Conservation (phyloP, 2,329 filamentous ascomycete genomes). For the Magnaporthiopsis incrustans region DNA sequence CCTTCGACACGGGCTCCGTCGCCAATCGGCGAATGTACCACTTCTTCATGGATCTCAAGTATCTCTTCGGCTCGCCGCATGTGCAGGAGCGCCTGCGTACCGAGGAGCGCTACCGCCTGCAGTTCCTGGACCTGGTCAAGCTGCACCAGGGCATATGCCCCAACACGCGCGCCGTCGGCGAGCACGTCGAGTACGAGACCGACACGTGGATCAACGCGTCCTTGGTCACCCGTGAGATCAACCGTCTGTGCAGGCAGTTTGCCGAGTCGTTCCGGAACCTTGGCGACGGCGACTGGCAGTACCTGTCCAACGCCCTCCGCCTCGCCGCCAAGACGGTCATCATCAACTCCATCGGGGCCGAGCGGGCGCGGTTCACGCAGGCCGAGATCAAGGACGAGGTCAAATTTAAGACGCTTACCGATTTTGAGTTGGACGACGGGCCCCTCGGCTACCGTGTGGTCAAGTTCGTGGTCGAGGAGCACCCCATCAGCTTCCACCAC, state of each 20-base stretch:
- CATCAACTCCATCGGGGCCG: slow-evolving; percentile 80
- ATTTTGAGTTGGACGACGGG: slow-evolving; percentile 71
- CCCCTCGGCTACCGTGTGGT: slow-evolving; percentile 59
- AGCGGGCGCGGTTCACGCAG: slow-evolving; percentile 75
- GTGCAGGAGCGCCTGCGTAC: slow-evolving; percentile 77
- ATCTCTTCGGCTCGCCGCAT: slow-evolving; percentile 79
- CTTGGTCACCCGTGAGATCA: slow-evolving; percentile 89
- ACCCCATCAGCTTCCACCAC: slow-evolving; percentile 95
- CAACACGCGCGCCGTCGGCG: slow-evolving; percentile 82
- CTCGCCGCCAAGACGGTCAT: slow-evolving; percentile 77
- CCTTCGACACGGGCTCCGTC: slow-evolving; percentile 89
- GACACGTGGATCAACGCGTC: slow-evolving; percentile 98
- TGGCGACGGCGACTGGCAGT: slow-evolving; percentile 53
- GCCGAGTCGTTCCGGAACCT: slow-evolving; percentile 75
- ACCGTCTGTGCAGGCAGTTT: slow-evolving; percentile 81
- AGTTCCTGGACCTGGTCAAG: slow-evolving; percentile 93
- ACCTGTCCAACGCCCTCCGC: slow-evolving; percentile 64
- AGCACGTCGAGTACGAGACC: slow-evolving; percentile 96
- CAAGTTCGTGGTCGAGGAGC: slow-evolving; percentile 79
- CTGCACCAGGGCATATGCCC: slow-evolving; percentile 96
- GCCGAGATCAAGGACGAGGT: slow-evolving; percentile 83
- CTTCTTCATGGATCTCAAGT: slow-evolving; percentile 92
- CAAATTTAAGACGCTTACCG: slow-evolving; percentile 67
- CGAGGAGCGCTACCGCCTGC: slow-evolving; percentile 81
- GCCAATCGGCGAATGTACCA: slow-evolving; percentile 95